These are phyloP conservation scores for Wickerhamomyces hampshirensis DNA, from an alignment of 805 yeast genomes.

Conservation along the genomic window DNA sequence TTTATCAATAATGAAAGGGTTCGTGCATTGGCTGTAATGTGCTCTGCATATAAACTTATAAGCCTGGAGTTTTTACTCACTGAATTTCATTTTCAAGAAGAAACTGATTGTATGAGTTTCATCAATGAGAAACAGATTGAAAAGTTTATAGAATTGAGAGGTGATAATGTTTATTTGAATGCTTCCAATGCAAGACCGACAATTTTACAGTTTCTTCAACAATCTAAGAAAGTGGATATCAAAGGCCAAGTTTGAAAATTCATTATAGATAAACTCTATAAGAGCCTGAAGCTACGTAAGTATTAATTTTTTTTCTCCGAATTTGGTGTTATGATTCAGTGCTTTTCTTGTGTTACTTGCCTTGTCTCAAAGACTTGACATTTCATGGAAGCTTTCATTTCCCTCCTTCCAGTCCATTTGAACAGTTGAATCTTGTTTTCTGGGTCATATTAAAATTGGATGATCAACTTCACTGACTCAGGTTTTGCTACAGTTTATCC, in stretches of 20 bases:
- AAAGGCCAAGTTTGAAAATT: constrained; percentile 68
- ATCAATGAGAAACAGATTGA: constrained; percentile 36
- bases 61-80: constrained; percentile 32
- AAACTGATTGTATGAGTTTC: constrained; percentile 38
- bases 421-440: no score
- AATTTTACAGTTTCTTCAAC: constrained; percentile 33
- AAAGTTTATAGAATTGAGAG: constrained; percentile 27
- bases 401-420: no score
- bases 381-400: no score
- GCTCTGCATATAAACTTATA: constrained; percentile 51
- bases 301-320: no score
- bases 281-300: no score
- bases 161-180: constrained; percentile 30
- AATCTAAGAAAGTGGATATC: constrained; percentile 65
- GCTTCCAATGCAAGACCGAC: constrained; percentile 30
- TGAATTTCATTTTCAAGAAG: constrained; percentile 37
- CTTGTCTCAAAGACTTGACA: no score
- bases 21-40: constrained; percentile 48
- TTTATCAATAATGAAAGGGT: constrained; percentile 57
- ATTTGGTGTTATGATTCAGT: no score
- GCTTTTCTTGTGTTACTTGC: no score
- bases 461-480: no score
- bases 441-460: no score
- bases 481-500: no score
- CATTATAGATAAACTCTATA: no score